phyloP scores from a whole-genome alignment of 1,284 basidiomycete species.

The Pholiota adiposa region DNA sequence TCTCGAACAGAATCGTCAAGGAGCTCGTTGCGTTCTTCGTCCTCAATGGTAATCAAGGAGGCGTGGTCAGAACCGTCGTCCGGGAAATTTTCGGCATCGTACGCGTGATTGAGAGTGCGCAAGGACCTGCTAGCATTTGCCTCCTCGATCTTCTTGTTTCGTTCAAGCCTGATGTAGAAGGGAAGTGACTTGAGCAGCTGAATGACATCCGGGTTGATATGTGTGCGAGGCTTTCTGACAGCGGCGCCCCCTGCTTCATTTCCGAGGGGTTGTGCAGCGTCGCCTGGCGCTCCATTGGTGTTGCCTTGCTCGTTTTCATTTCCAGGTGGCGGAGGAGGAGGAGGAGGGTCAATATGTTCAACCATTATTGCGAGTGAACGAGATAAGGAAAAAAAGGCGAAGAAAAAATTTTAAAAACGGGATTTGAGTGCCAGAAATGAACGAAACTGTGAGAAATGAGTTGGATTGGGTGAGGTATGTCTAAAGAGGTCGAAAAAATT shows the following conservation, averaged over 20 bases:
- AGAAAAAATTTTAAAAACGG: too few species aligned
- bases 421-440: too few species aligned
- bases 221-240: neutral
- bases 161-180: neutral
- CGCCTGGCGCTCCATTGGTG: too few species aligned
- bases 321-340: too few species aligned
- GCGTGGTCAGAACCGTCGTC: constrained; percentile 3
- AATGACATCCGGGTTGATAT: neutral
- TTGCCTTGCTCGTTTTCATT: too few species aligned
- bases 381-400: too few species aligned
- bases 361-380: too few species aligned
- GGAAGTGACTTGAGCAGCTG: neutral
- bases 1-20: neutral
- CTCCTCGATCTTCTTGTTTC: neutral
- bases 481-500: too few species aligned
- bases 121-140: neutral
- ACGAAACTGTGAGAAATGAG: too few species aligned
- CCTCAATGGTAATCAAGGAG: constrained; percentile 16
- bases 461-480: too few species aligned
- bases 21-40: neutral
- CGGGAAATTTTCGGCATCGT: neutral
- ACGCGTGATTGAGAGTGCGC: neutral
- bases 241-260: neutral
- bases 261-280: neutral
- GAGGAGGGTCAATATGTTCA: too few species aligned